Conservation (phyloP, 768 basidiomycete species). For the Tulasnella sp. region DNA sequence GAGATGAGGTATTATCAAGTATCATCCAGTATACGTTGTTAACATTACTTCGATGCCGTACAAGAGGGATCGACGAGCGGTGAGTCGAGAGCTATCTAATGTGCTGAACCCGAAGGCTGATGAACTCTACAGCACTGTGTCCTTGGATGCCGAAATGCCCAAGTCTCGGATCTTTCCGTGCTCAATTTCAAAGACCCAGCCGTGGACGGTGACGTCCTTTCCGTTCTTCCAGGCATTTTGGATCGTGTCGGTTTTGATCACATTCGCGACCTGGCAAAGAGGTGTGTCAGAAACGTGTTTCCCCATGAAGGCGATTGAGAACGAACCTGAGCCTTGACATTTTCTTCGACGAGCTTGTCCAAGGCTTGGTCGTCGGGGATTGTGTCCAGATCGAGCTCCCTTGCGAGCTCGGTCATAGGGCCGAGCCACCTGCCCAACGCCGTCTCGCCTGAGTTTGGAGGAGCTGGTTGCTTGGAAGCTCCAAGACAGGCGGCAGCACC, state of each 20-base stretch:
- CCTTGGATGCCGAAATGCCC: conserved; percentile 35
- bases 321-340: conserved; percentile 37
- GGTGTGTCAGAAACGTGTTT: background rate
- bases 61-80: background rate
- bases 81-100: background rate
- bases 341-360: conserved; percentile 36
- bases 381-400: conserved; percentile 29
- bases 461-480: conserved; percentile 32
- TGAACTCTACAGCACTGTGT: background rate
- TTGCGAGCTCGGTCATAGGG: conserved; percentile 44
- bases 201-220: conserved; percentile 58
- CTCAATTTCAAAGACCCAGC: conserved; percentile 71
- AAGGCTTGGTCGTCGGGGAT: conserved; percentile 32
- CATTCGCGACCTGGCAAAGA: conserved; percentile 41
- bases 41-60: background rate
- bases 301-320: background rate
- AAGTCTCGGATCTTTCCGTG: conserved; percentile 64
- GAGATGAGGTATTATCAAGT: background rate
- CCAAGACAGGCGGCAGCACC: conserved; percentile 55
- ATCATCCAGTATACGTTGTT: background rate
- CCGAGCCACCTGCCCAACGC: conserved; percentile 42
- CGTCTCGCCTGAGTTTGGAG: background rate
- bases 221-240: conserved; percentile 44
- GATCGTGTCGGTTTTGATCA: conserved; percentile 43
- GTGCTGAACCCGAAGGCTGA: background rate